Evolutionary conservation across 2,329 filamentous ascomycete species (phyloP).

Genomic region (Xylaria sp.): DNA sequence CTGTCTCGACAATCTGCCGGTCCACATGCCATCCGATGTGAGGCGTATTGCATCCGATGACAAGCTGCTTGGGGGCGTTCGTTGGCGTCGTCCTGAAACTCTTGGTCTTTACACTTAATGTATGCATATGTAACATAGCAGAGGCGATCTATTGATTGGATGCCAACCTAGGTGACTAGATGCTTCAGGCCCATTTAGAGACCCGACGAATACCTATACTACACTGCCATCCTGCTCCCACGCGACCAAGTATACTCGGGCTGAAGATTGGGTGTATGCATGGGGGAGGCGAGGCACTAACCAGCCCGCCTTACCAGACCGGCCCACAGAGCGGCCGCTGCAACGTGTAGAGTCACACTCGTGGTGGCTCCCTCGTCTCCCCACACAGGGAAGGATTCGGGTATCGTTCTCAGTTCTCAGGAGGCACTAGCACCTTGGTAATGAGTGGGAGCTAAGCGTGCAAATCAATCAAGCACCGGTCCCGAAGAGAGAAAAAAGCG

Average conservation of each 20-base stretch:
- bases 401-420: constrained; percentile 5
- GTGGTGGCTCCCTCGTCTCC: background rate
- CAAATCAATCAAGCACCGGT: background rate
- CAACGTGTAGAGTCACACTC: background rate
- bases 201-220: background rate
- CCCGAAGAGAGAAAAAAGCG: background rate
- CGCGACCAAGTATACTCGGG: background rate
- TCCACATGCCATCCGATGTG: background rate
- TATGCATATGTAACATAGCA: too few relatives aligned
- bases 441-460: background rate
- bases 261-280: background rate
- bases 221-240: background rate
- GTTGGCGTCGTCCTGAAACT: background rate
- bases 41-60: background rate
- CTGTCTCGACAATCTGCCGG: background rate
- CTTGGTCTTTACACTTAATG: background rate
- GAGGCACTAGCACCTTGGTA: background rate
- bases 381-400: constrained; percentile 8
- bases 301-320: background rate
- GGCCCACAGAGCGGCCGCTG: constrained; percentile 4
- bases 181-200: background rate
- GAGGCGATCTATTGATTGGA: background rate
- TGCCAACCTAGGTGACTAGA: background rate
- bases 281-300: background rate
- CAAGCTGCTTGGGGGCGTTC: background rate